Evolutionary conservation across 2,329 filamentous ascomycete species (phyloP).

Genomic region (Pseudogymnoascus pannorum): DNA sequence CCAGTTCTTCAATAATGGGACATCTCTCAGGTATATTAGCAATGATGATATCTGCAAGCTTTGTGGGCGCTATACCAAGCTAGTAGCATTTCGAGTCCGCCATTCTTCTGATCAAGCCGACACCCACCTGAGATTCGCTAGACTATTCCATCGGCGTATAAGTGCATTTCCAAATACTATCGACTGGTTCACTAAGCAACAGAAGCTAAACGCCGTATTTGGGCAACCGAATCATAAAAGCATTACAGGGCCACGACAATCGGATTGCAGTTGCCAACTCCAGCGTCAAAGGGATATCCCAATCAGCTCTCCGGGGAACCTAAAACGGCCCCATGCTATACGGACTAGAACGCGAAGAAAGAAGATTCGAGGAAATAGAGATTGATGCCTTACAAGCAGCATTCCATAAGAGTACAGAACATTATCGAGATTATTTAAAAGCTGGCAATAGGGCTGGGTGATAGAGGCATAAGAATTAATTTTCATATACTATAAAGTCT

Average conservation of each 20-base stretch:
- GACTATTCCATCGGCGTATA: constrained; percentile 17
- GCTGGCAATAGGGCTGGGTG: too few relatives aligned
- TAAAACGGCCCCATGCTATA: background rate
- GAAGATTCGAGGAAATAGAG: too few relatives aligned
- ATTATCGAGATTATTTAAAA: too few relatives aligned
- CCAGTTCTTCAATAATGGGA: constrained; percentile 13
- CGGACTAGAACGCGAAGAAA: background rate
- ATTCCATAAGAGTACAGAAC: too few relatives aligned
- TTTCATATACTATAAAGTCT: too few relatives aligned
- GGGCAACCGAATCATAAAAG: constrained; percentile 15
- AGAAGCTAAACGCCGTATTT: constrained; percentile 18
- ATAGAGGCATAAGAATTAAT: too few relatives aligned
- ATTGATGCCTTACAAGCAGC: too few relatives aligned
- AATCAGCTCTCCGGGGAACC: background rate
- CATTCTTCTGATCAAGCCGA: constrained; percentile 17
- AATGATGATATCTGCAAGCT: constrained; percentile 16
- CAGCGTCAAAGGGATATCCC: background rate
- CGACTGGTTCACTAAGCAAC: constrained; percentile 18
- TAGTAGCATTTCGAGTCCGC: constrained; percentile 17
- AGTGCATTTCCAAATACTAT: constrained; percentile 19
- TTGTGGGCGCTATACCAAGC: constrained; percentile 18
- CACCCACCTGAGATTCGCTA: constrained; percentile 16
- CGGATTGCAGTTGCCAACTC: background rate
- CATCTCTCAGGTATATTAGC: constrained; percentile 14
- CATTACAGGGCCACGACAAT: background rate